Evolutionary conservation across 1,284 basidiomycete species (phyloP), one percentile per base, ranked within the genome.

Genomic region (Takashimella koratensis): DNA sequence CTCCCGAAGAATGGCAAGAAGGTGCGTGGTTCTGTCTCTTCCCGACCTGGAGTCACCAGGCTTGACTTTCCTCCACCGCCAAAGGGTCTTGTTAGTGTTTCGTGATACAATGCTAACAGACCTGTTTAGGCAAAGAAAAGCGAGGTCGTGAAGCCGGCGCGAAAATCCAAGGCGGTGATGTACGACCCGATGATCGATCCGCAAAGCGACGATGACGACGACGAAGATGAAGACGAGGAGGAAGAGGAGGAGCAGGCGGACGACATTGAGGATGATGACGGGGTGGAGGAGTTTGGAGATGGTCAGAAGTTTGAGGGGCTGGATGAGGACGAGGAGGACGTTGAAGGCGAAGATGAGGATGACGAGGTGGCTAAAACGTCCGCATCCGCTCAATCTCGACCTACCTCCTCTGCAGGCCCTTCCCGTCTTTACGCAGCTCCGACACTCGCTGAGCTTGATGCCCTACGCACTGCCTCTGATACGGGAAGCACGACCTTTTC

Each of bases 371-470:
- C 63, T 24, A 53, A 70, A 5, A 50, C 46, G 36, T 65, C 65
- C n/a, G 64, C 64, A 1, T 62, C 59, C 10, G 62, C 56, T 19
- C 70, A 69, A 4, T 78, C 49, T 43, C 44, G 47, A 36, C 52
- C 43, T 30, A 52, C 57, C 50, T 25, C 45, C 50, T 70, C 52
- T 50, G 57, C 56, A 49, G 58, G 60, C 53, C 57, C 65, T 59
- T 65, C 59, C 55, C 66, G 50, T 52, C 69, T 79, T 19, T 80
- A 79, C 66, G 72, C 77, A 36, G 71, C 80, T 1, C 78, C 79
- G 0, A 81, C 80, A 0, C 67, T 76, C 20, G 74, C 86, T 56
- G 90, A 95, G 71, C 79, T 95, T 45, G 82, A 86, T 55, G 77
- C 77, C 5, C 59, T 75, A 19, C 62, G 63, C 12, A 46, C 60